phyloP scores from a whole-genome alignment of 2,329 filamentous ascomycete species.

The Pyricularia pennisetigena region DNA sequence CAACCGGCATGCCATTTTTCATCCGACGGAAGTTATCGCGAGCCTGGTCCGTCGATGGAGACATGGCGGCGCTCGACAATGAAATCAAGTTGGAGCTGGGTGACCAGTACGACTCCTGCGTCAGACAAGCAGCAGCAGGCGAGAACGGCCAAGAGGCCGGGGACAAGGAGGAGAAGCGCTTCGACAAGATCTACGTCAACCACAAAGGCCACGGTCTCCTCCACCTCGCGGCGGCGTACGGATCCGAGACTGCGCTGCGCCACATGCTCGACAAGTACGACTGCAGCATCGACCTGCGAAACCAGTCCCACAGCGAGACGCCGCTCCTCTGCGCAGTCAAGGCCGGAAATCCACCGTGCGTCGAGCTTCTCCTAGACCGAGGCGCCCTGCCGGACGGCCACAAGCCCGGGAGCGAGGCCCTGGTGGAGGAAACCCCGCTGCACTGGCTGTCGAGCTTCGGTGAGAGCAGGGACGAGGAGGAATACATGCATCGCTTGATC shows the following conservation, averaged over 20 bases:
- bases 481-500: slow-evolving; percentile 7
- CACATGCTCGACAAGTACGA: slow-evolving; percentile 7
- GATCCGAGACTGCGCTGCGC: slow-evolving; percentile 4
- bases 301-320: slow-evolving; percentile 8
- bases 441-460: slow-evolving; percentile 8
- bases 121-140: neutral
- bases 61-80: slow-evolving; percentile 6
- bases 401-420: slow-evolving; percentile 5
- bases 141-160: neutral
- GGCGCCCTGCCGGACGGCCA: slow-evolving; percentile 9
- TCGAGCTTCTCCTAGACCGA: slow-evolving; percentile 8
- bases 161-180: neutral
- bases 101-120: slow-evolving; percentile 3
- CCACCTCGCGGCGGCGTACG: slow-evolving; percentile 8
- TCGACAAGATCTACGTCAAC: slow-evolving; percentile 11
- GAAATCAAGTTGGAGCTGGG: slow-evolving; percentile 8
- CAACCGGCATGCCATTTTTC: slow-evolving; percentile 10
- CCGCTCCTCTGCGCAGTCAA: slow-evolving; percentile 9
- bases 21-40: slow-evolving; percentile 5
- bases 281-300: slow-evolving; percentile 9
- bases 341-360: slow-evolving; percentile 3
- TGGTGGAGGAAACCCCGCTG: slow-evolving; percentile 8
- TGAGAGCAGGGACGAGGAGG: neutral
- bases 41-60: slow-evolving; percentile 4
- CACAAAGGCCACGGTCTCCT: slow-evolving; percentile 9